Conservation (phyloP, 768 basidiomycete species). For the Gloeostereum incarnatum region DNA sequence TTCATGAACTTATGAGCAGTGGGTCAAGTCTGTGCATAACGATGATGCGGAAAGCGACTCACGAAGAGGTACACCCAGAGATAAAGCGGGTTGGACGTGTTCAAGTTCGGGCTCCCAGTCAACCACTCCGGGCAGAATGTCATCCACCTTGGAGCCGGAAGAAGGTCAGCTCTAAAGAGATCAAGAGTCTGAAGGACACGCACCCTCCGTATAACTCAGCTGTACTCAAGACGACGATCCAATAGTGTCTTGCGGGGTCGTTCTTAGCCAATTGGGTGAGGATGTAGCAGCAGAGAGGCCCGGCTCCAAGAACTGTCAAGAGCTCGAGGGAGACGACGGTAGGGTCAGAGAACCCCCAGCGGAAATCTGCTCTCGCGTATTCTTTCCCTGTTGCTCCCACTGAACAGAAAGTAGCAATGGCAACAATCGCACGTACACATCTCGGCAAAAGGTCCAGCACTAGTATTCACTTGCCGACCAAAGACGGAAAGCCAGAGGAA, state of each 20-base stretch:
- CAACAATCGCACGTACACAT: conserved; percentile 45
- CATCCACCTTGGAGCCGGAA: conserved; percentile 53
- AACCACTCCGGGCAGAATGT: conserved; percentile 87
- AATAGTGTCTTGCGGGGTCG: conserved; percentile 66
- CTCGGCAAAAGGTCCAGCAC: conserved; percentile 59
- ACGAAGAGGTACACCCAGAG: conserved; percentile 80
- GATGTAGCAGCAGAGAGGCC: conserved; percentile 67
- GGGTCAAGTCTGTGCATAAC: background rate
- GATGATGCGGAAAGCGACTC: conserved; percentile 17
- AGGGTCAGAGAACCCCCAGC: conserved; percentile 76
- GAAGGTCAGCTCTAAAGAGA: background rate
- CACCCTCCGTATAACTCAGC: conserved; percentile 76
- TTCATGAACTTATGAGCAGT: conserved; percentile 69
- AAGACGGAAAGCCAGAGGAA: conserved; percentile 74
- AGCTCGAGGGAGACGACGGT: conserved; percentile 78
- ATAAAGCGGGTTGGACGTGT: conserved; percentile 60
- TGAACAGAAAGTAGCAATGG: background rate
- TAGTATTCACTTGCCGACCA: conserved; percentile 63
- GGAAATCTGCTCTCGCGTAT: conserved; percentile 70
- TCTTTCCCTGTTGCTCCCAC: conserved; percentile 51
- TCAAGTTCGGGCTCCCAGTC: conserved; percentile 60
- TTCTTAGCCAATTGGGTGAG: conserved; percentile 52
- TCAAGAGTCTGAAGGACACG: conserved; percentile 9
- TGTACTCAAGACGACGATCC: conserved; percentile 69
- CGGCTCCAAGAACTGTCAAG: conserved; percentile 73